Evolutionary conservation across 2,329 filamentous ascomycete species (phyloP), one percentile per base, ranked within the genome.

Genomic region (Annulohypoxylon truncatum): DNA sequence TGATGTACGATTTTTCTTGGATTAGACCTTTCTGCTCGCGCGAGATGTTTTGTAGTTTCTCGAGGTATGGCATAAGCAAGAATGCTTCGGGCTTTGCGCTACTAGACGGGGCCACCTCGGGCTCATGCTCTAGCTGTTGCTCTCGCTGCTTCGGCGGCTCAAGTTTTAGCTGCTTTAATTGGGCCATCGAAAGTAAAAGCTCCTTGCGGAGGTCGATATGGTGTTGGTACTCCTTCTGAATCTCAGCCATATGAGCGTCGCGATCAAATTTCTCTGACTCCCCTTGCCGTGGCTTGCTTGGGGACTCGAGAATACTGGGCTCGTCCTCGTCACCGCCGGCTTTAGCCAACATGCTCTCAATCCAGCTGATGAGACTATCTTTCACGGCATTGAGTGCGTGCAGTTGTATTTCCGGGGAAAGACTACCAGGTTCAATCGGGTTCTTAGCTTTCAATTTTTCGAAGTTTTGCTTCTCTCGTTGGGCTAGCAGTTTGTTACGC

Each of bases 311-410:
- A 42, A 42, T 42, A 50, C 46, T 65, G n/a, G 70, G 67, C 10
- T 74, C 73, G 3, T 69, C 74, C 0, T 75, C 77, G 1, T 76
- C 74, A 20, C 78, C 78, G 3, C 82, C 81, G 1, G 87, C 86
- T 58, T 85, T 86, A 54, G 82, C 79, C 20, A 91, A 77, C 74
- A 90, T 89, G 4, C 78, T 79, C 75, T 91, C 89, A 61, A 91
- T 89, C 89, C 89, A 91, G 61, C 78, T 81, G 63, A 91, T 90
- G 53, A 91, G 81, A 66, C 87, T 85, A 54, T 85, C 84, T 13
- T 89, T 82, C 9, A 88, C 86, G 6, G 79, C 79, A 42, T 82
- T 83, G 8, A 91, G 77, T 12, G 89, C 89, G 50, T 82, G 79
- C 2, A 88, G 69, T 66, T 84, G 86, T 13, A 79, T 76, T 56